These are phyloP conservation scores for Xylaria scruposa DNA, from an alignment of 495 filamentous ascomycete genomes.

Conservation along the genomic window DNA sequence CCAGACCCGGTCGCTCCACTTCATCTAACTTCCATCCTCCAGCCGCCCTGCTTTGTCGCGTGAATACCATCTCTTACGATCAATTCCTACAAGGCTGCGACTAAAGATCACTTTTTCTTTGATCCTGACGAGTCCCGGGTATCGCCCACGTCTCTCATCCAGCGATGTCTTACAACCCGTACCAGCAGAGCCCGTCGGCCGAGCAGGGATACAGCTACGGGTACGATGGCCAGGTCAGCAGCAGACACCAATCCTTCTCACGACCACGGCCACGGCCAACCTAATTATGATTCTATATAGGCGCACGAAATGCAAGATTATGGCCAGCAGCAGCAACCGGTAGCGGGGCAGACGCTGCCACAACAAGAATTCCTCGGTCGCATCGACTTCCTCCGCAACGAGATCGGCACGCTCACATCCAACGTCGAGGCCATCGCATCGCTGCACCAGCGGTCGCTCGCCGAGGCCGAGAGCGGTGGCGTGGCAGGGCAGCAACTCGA, in stretches of 20 bases:
- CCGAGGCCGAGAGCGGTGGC: conserved; percentile 55
- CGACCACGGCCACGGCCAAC: background rate
- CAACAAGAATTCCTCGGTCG: conserved; percentile 66
- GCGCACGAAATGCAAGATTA: conserved; percentile 51
- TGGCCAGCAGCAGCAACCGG: conserved; percentile 35
- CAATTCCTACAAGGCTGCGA: conserved; percentile 2
- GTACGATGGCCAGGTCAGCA: conserved; percentile 36
- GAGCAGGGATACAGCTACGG: conserved; percentile 56
- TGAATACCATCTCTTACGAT: background rate
- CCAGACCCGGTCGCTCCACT: conserved; percentile 21
- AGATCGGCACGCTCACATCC: conserved; percentile 61
- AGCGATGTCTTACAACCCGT: conserved; percentile 55
- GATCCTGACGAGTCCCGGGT: background rate
- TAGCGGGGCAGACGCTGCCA: conserved; percentile 45
- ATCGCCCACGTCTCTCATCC: background rate
- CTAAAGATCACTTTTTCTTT: background rate
- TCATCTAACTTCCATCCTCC: background rate
- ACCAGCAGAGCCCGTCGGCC: conserved; percentile 50
- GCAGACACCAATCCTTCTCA: background rate
- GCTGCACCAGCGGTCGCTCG: conserved; percentile 66
- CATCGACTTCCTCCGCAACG: conserved; percentile 61
- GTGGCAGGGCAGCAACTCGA: conserved; percentile 59
- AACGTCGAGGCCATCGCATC: conserved; percentile 63
- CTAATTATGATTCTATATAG: conserved; percentile 26
- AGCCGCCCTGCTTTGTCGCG: background rate